Evolutionary conservation across 2,329 filamentous ascomycete species (phyloP).

Genomic region (Colletotrichum sp.): DNA sequence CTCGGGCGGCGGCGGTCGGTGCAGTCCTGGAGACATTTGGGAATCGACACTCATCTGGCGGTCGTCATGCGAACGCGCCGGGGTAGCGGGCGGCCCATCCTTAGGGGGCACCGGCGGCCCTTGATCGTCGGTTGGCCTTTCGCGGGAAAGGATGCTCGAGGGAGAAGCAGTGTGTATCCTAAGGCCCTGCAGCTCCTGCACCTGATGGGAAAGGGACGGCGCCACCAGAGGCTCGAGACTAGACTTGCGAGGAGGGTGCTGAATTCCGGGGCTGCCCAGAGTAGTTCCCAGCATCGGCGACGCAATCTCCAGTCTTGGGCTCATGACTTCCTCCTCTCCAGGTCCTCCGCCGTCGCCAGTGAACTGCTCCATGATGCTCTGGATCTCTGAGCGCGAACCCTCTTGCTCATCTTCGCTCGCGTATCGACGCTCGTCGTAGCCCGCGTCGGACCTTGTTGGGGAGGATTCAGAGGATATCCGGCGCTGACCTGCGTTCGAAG

Average conservation of each 20-base stretch:
- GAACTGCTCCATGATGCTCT: slow-evolving; percentile 98
- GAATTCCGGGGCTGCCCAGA: slow-evolving; percentile 62
- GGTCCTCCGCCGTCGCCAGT: slow-evolving; percentile 75
- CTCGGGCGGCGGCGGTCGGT: slow-evolving; percentile 74
- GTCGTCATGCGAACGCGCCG: slow-evolving; percentile 43
- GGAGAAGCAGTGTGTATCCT: slow-evolving; percentile 41
- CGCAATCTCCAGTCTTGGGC: slow-evolving; percentile 82
- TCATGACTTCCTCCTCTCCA: slow-evolving; percentile 87
- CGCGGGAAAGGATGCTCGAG: slow-evolving; percentile 39
- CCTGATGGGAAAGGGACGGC: slow-evolving; percentile 51
- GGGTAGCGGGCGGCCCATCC: slow-evolving; percentile 53
- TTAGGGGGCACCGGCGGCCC: slow-evolving; percentile 66
- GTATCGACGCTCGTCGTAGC: slow-evolving; percentile 62
- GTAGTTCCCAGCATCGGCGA: slow-evolving; percentile 78
- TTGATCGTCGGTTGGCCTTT: slow-evolving; percentile 47
- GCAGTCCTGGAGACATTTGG: slow-evolving; percentile 52
- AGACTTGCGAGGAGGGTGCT: slow-evolving; percentile 83
- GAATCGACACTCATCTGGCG: slow-evolving; percentile 34
- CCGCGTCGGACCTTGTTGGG: slow-evolving; percentile 59
- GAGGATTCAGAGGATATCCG: slow-evolving; percentile 49
- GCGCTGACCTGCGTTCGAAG: slow-evolving; percentile 59
- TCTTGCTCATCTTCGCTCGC: slow-evolving; percentile 69
- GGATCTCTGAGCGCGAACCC: slow-evolving; percentile 83
- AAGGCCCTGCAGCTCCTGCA: slow-evolving; percentile 52
- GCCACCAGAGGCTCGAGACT: slow-evolving; percentile 76